Conservation (phyloP, 805 yeast species). For the Suhomyces sp. region DNA sequence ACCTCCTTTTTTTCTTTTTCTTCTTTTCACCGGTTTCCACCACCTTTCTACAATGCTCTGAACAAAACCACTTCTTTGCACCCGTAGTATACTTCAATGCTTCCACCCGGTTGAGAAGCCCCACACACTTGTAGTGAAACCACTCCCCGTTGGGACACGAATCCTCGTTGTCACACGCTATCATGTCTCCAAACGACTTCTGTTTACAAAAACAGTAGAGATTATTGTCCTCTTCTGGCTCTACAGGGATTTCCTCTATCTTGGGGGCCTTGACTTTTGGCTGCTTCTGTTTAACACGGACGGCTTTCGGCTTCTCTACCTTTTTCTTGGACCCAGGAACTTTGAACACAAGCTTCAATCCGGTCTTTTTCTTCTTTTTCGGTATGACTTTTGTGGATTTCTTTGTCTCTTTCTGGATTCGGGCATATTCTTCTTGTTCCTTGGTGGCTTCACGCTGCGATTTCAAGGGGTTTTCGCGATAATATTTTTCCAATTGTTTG, state of each 20-base stretch:
- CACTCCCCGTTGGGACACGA: slow-evolving; percentile 44
- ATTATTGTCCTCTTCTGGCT: slow-evolving; percentile 9
- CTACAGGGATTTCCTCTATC: neutral
- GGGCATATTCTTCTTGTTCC: slow-evolving; percentile 20
- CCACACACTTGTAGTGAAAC: slow-evolving; percentile 47
- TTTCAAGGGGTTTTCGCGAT: slow-evolving; percentile 30
- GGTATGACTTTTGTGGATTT: slow-evolving; percentile 21
- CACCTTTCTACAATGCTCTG: slow-evolving; percentile 26
- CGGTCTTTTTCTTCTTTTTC: slow-evolving; percentile 2
- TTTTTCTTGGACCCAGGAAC: slow-evolving; percentile 3
- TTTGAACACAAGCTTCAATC: slow-evolving; percentile 9
- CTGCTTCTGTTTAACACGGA: neutral
- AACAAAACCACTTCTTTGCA: slow-evolving; percentile 39
- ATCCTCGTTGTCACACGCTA: slow-evolving; percentile 27
- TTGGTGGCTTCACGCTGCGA: slow-evolving; percentile 39
- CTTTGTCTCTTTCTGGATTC: slow-evolving; percentile 38
- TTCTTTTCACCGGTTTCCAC: slow-evolving; percentile 7
- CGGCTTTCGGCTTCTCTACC: neutral
- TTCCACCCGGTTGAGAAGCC: slow-evolving; percentile 35
- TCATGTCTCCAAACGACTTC: slow-evolving; percentile 29
- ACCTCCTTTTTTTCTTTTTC: slow-evolving; percentile 4
- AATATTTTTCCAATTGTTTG: slow-evolving; percentile 32
- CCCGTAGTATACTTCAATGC: slow-evolving; percentile 35
- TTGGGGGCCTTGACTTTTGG: neutral
- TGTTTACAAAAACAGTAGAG: slow-evolving; percentile 25